Evolutionary conservation across 1,284 basidiomycete genomes (phyloP), one percentile per base, ranked within the genome.

Genomic region (Schizophyllum commune): DNA sequence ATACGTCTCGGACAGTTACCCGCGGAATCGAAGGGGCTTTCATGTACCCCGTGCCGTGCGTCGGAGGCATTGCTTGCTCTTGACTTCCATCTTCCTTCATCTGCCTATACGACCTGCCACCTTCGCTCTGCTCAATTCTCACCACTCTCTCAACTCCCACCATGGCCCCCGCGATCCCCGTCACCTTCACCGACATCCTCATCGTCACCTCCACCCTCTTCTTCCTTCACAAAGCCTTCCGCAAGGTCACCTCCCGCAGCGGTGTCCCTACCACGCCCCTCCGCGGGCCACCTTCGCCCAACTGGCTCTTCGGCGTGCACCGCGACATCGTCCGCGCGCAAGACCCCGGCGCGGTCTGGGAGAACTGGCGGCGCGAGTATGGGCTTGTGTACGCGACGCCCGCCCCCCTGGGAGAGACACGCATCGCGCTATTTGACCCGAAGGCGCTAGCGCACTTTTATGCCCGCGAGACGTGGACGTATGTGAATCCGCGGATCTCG

Each of bases 361-460:
- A 81, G 59, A 55, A 68, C 8, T 82, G 79, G 81, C 74, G 74
- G 0, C 67, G 71, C 9, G 69, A 80, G 58, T 84, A 83, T 56
- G 84, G 84, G 4, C 68, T 74, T 5, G 80, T 77, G 0, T 85
- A 74, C 64, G 65, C 71, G 54, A 63, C 83, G 21, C 75, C 82
- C 0, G 66, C 67, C 0, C 64, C 70, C 0, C 67, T 86, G 19
- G 82, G 82, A 0, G 65, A 69, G 0, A 73, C 64, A 6, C 69
- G 68, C 20, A 70, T 85, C 20, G 68, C 83, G 3, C 70, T 86
- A 9, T 75, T 75, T 52, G 85, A 86, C 64, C 79, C 83, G 0
- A 83, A 79, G 65, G 84, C 84, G 0, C 71, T 81, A 34, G 71
- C 77, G 0, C 81, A 85, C 63, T 78, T 83, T 60, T 82, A 79